A percentile compares a stretch with the other conserved stretches of the same genome.
These are phyloP conservation scores for Acanthamoeba sp. DNA, from an alignment of 208 protist genomes.

Conservation along the genomic window DNA sequence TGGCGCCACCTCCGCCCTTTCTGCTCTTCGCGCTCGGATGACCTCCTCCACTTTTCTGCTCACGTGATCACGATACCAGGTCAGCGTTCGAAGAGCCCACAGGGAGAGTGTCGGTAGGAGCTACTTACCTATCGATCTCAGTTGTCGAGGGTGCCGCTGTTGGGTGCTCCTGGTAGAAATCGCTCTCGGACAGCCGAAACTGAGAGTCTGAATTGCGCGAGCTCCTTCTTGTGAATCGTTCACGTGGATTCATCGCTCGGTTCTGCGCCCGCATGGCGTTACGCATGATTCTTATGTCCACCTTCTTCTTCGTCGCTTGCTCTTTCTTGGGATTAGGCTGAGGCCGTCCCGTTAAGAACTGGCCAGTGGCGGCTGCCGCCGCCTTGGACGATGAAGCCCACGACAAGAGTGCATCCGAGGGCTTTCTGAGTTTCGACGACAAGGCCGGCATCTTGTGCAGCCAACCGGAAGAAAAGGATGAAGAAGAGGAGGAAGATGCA, in stretches of 20 bases:
- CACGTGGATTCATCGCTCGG: conserved; percentile 1
- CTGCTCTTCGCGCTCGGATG: conserved; percentile 31
- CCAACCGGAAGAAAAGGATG: background rate
- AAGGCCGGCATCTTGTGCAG: background rate
- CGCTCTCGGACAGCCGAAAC: background rate
- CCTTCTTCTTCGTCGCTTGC: background rate
- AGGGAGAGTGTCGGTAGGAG: background rate
- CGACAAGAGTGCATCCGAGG: background rate
- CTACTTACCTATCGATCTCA: conserved; percentile 20
- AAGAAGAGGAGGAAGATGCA: background rate
- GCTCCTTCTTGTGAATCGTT: background rate
- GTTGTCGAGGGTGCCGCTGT: background rate
- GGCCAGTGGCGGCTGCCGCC: background rate
- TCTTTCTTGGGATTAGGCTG: background rate
- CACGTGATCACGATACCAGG: too few species aligned
- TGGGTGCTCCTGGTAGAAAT: background rate
- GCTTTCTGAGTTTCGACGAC: background rate
- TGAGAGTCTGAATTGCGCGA: conserved; percentile 5
- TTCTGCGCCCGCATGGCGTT: background rate
- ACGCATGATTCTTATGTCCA: conserved; percentile 1
- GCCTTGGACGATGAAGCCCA: background rate
- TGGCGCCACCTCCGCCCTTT: background rate
- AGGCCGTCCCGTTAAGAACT: background rate
- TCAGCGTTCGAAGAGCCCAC: too few species aligned
- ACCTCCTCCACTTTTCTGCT: conserved; percentile 64